Conservation (phyloP, 2,329 filamentous ascomycete species). For the Parastagonospora avenae region DNA sequence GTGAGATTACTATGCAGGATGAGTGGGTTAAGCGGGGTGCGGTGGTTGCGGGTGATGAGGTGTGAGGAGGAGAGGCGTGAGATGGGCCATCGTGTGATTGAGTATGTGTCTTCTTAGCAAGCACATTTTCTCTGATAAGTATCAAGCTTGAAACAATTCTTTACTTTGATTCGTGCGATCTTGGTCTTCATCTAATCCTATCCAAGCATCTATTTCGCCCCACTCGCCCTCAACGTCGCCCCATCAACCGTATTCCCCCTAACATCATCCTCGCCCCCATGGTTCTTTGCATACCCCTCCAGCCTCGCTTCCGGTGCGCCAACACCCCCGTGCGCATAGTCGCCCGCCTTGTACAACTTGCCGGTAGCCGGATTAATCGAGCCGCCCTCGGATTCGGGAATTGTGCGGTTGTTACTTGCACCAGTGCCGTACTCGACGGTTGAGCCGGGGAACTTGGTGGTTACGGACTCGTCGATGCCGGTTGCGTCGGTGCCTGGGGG, state of each 20-base stretch:
- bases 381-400: constrained; percentile 54
- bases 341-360: constrained; percentile 52
- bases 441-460: constrained; percentile 52
- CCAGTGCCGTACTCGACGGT: constrained; percentile 51
- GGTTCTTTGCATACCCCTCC: constrained; percentile 42
- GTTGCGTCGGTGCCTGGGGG: neutral
- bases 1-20: too few species aligned
- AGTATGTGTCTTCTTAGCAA: too few species aligned
- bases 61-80: neutral
- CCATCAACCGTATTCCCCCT: constrained; percentile 34
- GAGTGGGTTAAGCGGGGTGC: neutral
- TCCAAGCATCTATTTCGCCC: neutral
- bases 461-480: constrained; percentile 52
- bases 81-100: too few species aligned
- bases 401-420: constrained; percentile 54
- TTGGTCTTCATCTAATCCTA: neutral
- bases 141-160: neutral
- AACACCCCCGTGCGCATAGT: constrained; percentile 51
- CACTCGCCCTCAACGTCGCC: constrained; percentile 1
- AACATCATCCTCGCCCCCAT: constrained; percentile 49
- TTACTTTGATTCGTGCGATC: neutral
- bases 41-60: neutral
- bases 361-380: constrained; percentile 48
- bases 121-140: too few species aligned
- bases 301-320: constrained; percentile 56